Percentiles rank a stretch among this genome's conserved stretches.
These are phyloP conservation scores for Anthracocystis setariae DNA, from an alignment of 1,284 basidiomycete species.

Conservation along the genomic window DNA sequence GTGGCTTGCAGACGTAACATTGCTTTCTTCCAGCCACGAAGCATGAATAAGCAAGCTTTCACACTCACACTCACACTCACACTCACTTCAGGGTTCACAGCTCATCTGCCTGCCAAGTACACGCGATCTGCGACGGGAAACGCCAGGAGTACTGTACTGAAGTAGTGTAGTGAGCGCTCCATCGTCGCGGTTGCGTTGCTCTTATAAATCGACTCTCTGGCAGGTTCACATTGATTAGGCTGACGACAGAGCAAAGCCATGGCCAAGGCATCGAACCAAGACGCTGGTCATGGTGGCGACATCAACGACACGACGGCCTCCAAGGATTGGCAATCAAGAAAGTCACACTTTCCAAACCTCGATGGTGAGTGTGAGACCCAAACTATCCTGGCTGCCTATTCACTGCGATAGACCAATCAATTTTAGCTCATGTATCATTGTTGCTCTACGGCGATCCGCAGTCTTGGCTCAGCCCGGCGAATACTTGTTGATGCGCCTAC, in stretches of 20 bases:
- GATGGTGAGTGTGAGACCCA: conserved; percentile 22
- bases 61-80: no score
- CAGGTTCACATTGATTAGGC: no score
- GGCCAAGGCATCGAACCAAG: not conserved
- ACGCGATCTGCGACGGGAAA: no score
- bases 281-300: not conserved
- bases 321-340: conserved; percentile 25
- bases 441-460: not conserved
- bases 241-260: not conserved
- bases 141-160: no score
- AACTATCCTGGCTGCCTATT: not conserved
- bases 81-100: not conserved
- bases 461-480: conserved; percentile 36
- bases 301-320: conserved; percentile 33
- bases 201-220: no score
- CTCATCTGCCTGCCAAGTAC: no score
- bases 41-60: no score
- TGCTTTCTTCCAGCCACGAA: no score
- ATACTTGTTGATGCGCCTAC: conserved; percentile 31
- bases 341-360: conserved; percentile 32
- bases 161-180: no score
- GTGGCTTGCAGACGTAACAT: no score
- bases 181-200: no score
- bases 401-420: no score
- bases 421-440: not conserved